phyloP scores from a whole-genome alignment of 164 flowering plant genomes.

The Cinnamomum chago region DNA sequence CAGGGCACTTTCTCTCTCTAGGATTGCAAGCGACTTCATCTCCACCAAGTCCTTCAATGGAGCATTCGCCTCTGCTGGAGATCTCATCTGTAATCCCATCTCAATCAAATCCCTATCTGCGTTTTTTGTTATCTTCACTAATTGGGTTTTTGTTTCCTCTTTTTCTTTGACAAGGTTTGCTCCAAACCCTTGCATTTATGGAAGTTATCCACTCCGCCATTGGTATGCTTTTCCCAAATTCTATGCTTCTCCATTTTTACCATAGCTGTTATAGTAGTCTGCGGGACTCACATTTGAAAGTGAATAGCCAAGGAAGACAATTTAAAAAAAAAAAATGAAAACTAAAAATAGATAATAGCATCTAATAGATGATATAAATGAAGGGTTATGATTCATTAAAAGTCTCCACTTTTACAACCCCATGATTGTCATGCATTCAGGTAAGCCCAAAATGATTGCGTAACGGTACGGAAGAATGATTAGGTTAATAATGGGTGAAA shows the following conservation, averaged over 20 bases:
- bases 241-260: neutral
- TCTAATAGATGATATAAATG: too few species aligned
- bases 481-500: too few species aligned
- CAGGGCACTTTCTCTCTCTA: constrained; percentile 57
- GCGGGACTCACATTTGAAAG: neutral
- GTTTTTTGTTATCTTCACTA: neutral
- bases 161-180: constrained; percentile 35
- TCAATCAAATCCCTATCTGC: neutral
- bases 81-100: constrained; percentile 43
- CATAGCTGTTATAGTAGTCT: neutral
- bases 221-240: constrained; percentile 32
- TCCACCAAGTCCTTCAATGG: constrained; percentile 37
- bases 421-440: too few species aligned
- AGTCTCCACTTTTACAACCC: too few species aligned
- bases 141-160: neutral
- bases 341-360: too few species aligned
- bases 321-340: too few species aligned
- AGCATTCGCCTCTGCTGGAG: constrained; percentile 59
- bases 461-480: too few species aligned
- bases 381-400: too few species aligned
- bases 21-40: constrained; percentile 31
- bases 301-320: too few species aligned
- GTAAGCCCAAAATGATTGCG: too few species aligned
- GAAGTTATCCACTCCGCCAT: constrained; percentile 81
- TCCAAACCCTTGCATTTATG: constrained; percentile 56